phyloP scores from a whole-genome alignment of 495 filamentous ascomycete genomes.

The Lineolata rhizophorae region DNA sequence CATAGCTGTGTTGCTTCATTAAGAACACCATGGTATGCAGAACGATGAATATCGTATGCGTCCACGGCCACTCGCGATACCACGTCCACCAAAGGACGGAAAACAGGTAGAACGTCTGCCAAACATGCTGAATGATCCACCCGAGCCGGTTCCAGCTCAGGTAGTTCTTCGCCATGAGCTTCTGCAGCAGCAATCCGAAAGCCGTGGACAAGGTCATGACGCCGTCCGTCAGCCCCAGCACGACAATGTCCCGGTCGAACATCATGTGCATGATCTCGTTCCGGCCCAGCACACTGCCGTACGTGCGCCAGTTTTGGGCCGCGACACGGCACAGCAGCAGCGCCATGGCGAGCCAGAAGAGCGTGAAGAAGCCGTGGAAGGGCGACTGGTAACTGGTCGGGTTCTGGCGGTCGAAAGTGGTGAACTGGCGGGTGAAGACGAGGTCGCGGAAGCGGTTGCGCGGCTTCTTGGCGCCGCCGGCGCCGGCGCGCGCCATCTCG shows the following conservation, averaged over 20 bases:
- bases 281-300: constrained; percentile 38
- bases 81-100: constrained; percentile 35
- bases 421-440: constrained; percentile 46
- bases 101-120: constrained; percentile 39
- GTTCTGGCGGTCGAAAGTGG: constrained; percentile 49
- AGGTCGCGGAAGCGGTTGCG: constrained; percentile 35
- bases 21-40: constrained; percentile 47
- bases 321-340: constrained; percentile 38
- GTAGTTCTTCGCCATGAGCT: constrained; percentile 25
- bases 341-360: constrained; percentile 49
- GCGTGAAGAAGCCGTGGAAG: constrained; percentile 56
- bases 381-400: constrained; percentile 28
- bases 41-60: constrained; percentile 48
- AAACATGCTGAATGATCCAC: constrained; percentile 49
- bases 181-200: constrained; percentile 37
- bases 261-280: constrained; percentile 48
- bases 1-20: constrained; percentile 64
- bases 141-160: constrained; percentile 40
- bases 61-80: constrained; percentile 55
- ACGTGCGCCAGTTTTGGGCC: constrained; percentile 37
- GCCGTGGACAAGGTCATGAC: constrained; percentile 37
- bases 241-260: constrained; percentile 40
- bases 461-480: constrained; percentile 17
- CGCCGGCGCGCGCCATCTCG: constrained; percentile 17
- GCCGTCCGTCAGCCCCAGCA: constrained; percentile 42